These are phyloP conservation scores for Zhuliangozyma parablackwelliae DNA, from an alignment of 1,139 yeast species.

Conservation along the genomic window DNA sequence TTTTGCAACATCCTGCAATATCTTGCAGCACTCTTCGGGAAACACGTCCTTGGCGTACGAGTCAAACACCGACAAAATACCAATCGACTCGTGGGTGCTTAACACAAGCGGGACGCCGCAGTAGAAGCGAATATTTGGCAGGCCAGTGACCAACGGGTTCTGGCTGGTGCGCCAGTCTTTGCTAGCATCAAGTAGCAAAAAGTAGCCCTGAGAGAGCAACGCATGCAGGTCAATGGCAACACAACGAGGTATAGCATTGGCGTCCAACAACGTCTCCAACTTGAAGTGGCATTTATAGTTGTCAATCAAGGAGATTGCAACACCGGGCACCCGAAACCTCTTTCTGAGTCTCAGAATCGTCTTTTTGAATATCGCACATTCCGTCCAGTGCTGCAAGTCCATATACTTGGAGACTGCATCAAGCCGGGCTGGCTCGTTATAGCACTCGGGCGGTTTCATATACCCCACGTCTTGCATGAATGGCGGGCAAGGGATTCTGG, in stretches of 20 bases:
- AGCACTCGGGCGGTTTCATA: conserved; percentile 58
- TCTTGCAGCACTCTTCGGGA: conserved; percentile 26
- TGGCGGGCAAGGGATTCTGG: conserved; percentile 52
- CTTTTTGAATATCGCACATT: conserved; percentile 33
- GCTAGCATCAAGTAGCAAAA: conserved; percentile 54
- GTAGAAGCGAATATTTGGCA: conserved; percentile 57
- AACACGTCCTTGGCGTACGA: conserved; percentile 37
- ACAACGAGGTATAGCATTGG: conserved; percentile 48
- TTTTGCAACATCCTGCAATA: conserved; percentile 33
- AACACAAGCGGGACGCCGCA: conserved; percentile 56
- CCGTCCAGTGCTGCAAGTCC: conserved; percentile 49
- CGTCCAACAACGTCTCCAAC: conserved; percentile 42
- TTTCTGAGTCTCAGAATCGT: conserved; percentile 32
- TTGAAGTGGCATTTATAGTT: conserved; percentile 45
- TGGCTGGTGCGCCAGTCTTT: conserved; percentile 62
- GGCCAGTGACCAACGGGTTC: conserved; percentile 60
- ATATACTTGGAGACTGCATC: conserved; percentile 39
- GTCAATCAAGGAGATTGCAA: conserved; percentile 55
- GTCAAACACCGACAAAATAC: conserved; percentile 61
- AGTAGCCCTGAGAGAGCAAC: conserved; percentile 50
- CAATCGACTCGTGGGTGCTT: conserved; percentile 39
- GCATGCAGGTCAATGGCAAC: conserved; percentile 67
- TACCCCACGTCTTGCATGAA: conserved; percentile 45
- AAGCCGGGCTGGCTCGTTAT: conserved; percentile 38
- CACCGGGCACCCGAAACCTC: conserved; percentile 44